Base-by-base conservation (phyloP, 1,284 basidiomycete genomes). In the Cutaneotrichosporon sp. region DNA sequence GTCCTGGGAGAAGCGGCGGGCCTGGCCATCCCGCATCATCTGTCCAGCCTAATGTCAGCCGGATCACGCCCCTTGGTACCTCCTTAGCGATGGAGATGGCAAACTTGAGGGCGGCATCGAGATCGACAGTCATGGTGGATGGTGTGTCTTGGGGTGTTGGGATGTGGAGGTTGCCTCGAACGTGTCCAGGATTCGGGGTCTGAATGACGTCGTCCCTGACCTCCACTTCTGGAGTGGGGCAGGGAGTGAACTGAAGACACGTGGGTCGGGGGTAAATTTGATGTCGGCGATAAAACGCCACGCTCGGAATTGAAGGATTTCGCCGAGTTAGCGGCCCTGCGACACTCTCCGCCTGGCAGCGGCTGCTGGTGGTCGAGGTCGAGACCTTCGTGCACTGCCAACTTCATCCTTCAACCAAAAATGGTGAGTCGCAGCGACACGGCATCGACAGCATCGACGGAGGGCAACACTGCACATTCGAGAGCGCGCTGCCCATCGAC, bases 81-180 rank as follows among this genome's bases (percentile, higher is more conserved):
- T 79, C 74, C 26, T 68, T 70, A 2, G 94, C 90, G 26, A 97
- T 85, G 47, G 82, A 77, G 69, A 88, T 84, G 4, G 90, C 87
- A 76, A 93, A 96, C 0, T 82, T 78, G 58, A 94, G 86, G 69
- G 92, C 86, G 3, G 83, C 80, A 65, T 86, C 82, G 32, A 92
- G 83, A 73, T 90, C 88, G 21, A 77, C 70, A 21, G 73, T 58
- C 71, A 72, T 72, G 10, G 62, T 65, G 26, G 51, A 57, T 57
- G 30, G 36, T 21, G 34, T 13, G 16, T 32, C 32, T 31, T 32
- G 56, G 30, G 22, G 38, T 22, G 40, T 46, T n/a, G 38, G 53
- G 40, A 55, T n/a, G 38, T 60, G 50, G 36, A 47, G 42, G 42
- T 22, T n/a, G 21, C 14, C 26, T 22, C 30, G 32, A 53, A 18